Percentiles rank a stretch among this genome's conserved stretches.
Conservation (phyloP, 306 rosid species). For the Vigna trinervia region DNA sequence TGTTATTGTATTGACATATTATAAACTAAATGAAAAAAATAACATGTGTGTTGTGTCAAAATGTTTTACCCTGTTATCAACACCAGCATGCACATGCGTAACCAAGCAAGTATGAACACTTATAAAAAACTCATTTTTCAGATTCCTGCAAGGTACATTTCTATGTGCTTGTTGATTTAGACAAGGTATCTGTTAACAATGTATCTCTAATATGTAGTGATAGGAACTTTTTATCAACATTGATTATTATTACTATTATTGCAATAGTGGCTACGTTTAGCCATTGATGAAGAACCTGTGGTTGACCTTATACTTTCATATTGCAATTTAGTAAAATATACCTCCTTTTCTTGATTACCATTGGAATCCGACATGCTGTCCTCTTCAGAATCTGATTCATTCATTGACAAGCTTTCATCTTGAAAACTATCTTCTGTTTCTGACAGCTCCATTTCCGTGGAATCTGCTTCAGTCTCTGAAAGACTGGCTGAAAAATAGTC, state of each 20-base stretch:
- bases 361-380: conserved; percentile 45
- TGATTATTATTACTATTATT: conserved; percentile 42
- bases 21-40: too few relatives aligned
- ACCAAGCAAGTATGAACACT: not conserved
- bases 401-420: conserved; percentile 40
- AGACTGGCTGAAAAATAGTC: conserved; percentile 47
- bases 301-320: conserved; percentile 32
- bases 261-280: conserved; percentile 38
- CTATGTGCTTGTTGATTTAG: conserved; percentile 21
- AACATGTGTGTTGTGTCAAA: too few relatives aligned
- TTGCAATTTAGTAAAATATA: conserved; percentile 41
- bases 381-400: conserved; percentile 64
- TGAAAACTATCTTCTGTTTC: conserved; percentile 53
- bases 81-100: not conserved
- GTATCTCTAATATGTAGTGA: conserved; percentile 31
- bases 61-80: not conserved
- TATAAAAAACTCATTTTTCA: not conserved
- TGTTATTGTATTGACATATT: too few relatives aligned
- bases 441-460: conserved; percentile 46
- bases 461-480: conserved; percentile 49
- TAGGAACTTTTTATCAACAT: conserved; percentile 34
- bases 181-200: not conserved
- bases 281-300: conserved; percentile 41
- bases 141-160: conserved; percentile 35
- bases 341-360: conserved; percentile 47